Conservation (phyloP, 768 basidiomycete genomes). For the Tylopilus felleus region DNA sequence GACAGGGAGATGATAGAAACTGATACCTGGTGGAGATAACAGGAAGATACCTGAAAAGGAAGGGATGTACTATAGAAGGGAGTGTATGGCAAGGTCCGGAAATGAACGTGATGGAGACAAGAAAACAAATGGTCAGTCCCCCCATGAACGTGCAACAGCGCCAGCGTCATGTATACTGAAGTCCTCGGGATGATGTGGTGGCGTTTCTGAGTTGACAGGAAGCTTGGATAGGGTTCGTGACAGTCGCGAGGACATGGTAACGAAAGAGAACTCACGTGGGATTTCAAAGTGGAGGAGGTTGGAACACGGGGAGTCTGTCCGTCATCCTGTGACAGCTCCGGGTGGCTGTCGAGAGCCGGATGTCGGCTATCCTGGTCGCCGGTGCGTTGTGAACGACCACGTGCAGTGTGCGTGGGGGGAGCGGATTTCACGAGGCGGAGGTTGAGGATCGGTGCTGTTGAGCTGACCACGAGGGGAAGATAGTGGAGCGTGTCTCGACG, state of each 20-base stretch:
- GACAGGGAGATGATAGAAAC: constrained; percentile 23
- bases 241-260: not conserved
- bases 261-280: constrained; percentile 14
- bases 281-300: constrained; percentile 2
- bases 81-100: constrained; percentile 25
- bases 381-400: constrained; percentile 22
- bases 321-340: not conserved
- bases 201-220: constrained; percentile 9
- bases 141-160: constrained; percentile 35
- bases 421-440: constrained; percentile 24
- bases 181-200: constrained; percentile 20
- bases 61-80: constrained; percentile 17
- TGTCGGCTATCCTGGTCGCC: constrained; percentile 11
- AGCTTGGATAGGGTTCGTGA: constrained; percentile 15
- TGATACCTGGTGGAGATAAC: constrained; percentile 35
- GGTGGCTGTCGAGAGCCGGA: not conserved
- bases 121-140: constrained; percentile 22
- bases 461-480: constrained; percentile 3
- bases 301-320: constrained; percentile 1
- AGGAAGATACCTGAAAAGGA: constrained; percentile 24
- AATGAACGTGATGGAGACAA: constrained; percentile 30
- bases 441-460: constrained; percentile 15
- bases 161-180: constrained; percentile 32
- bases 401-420: constrained; percentile 9
- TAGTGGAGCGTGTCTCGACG: constrained; percentile 11